These are phyloP conservation scores for Moringa oleifera DNA, from an alignment of 345 rosid species.

Conservation along the genomic window DNA sequence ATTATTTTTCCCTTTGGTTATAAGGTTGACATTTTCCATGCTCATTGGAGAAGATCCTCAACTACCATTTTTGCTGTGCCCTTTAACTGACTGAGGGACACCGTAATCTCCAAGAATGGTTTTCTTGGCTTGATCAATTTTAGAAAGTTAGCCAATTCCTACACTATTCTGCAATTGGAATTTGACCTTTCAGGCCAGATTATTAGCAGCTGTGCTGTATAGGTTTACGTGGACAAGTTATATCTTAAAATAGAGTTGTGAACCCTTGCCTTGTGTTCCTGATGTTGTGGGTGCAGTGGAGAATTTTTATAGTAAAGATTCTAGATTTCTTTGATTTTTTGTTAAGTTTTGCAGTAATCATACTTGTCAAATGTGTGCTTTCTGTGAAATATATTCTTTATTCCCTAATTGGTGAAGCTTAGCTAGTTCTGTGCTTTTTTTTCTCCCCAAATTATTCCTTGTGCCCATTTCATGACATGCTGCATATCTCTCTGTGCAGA, in stretches of 20 bases:
- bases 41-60: neutral
- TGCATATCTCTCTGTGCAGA: slow-evolving; percentile 52
- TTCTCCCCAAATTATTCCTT: neutral
- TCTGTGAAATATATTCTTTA: slow-evolving; percentile 7
- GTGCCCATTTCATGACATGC: neutral
- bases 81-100: too few relatives aligned
- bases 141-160: too few relatives aligned
- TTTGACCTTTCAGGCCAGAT: neutral
- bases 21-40: neutral
- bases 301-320: too few relatives aligned
- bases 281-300: too few relatives aligned
- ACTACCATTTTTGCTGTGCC: too few relatives aligned
- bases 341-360: neutral
- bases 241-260: too few relatives aligned
- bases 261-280: too few relatives aligned
- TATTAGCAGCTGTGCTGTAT: neutral
- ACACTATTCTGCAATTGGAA: neutral
- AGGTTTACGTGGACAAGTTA: neutral
- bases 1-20: neutral
- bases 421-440: neutral
- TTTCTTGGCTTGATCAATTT: neutral
- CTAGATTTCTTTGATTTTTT: neutral
- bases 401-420: neutral
- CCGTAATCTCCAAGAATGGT: neutral
- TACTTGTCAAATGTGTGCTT: neutral